Percentiles rank a stretch among this genome's conserved stretches.
Evolutionary conservation across 805 yeast species (phyloP).

Genomic region (Kluyveromyces aestuarii): DNA sequence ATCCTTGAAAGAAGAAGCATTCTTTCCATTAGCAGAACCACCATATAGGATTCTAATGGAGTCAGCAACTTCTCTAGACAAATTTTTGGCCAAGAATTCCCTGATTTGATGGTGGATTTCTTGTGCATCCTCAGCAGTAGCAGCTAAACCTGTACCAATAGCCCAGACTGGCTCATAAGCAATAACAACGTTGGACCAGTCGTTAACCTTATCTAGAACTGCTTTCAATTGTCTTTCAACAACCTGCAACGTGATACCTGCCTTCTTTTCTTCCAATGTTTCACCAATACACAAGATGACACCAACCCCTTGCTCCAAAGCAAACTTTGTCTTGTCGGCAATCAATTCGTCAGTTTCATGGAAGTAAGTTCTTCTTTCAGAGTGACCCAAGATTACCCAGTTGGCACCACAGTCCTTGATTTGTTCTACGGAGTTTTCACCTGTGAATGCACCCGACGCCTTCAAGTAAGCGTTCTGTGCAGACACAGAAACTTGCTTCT

Average conservation of each 20-base stretch:
- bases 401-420: slow-evolving; percentile 84
- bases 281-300: slow-evolving; percentile 98
- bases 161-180: slow-evolving; percentile 99
- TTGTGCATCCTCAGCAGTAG: slow-evolving; percentile 97
- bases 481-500: slow-evolving; percentile 66
- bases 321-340: slow-evolving; percentile 91
- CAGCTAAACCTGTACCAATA: slow-evolving; percentile 98
- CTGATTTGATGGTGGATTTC: slow-evolving; percentile 87
- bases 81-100: slow-evolving; percentile 64
- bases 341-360: slow-evolving; percentile 83
- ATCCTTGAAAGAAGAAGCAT: slow-evolving; percentile 83
- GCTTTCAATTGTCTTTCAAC: slow-evolving; percentile 87
- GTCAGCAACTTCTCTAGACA: slow-evolving; percentile 73
- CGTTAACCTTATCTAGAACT: slow-evolving; percentile 66
- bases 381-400: slow-evolving; percentile 96
- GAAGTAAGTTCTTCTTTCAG: slow-evolving; percentile 94
- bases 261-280: slow-evolving; percentile 89
- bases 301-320: slow-evolving; percentile 78
- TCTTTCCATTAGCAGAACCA: slow-evolving; percentile 95
- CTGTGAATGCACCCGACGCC: slow-evolving; percentile 95
- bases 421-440: slow-evolving; percentile 86
- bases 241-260: slow-evolving; percentile 77
- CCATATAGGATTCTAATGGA: slow-evolving; percentile 90
- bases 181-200: slow-evolving; percentile 88
- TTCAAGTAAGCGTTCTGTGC: slow-evolving; percentile 88